Evolutionary conservation across 2,329 filamentous ascomycete species (phyloP), one percentile per base, ranked within the genome.

Genomic region (Chrysoporthe cubensis): DNA sequence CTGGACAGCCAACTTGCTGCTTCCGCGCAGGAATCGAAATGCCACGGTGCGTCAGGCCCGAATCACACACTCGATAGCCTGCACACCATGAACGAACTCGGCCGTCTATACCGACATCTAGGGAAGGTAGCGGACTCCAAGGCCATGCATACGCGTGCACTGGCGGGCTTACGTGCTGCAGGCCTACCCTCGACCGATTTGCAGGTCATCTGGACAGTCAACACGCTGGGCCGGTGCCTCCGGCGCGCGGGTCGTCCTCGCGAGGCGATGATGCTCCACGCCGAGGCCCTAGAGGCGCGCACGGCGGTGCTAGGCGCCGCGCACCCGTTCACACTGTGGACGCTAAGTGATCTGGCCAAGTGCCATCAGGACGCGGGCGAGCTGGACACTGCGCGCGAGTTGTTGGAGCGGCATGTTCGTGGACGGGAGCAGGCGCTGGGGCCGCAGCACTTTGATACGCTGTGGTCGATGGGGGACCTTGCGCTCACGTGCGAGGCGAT

Each of bases 71-170:
- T 58, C 32, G 32, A 58, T 34, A 34, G 18, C 14, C 32, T 32
- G n/a, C n/a, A 58, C 56, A 58, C 56, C 3, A 40, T 58, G 16
- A 58, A 58, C 56, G 56, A 58, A 26, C 56, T 58, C 32, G 56
- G 56, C 32, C 56, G 26, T 7, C 26, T 58, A 11, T 5, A 58
- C 18, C 32, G 56, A 13, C 56, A 37, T n/a, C 56, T 58, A 14
- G 56, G 56, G 18, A 7, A n/a, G 16, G 32, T 37, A 11, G 32
- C 32, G 18, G 32, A 40, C 32, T 34, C 56, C 11, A 32, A 58
- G 56, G 37, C 32, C 18, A 37, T 37, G 32, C 56, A 58, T 13
- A 34, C 4, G 9, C 8, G 13, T 7, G 56, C 56, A 4, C 37
- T 58, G 7, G 37, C 32, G 16, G 37, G 32, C 6, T 32, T 58